phyloP scores from a whole-genome alignment of 2,329 filamentous ascomycete genomes.

The Cytospora piceae region DNA sequence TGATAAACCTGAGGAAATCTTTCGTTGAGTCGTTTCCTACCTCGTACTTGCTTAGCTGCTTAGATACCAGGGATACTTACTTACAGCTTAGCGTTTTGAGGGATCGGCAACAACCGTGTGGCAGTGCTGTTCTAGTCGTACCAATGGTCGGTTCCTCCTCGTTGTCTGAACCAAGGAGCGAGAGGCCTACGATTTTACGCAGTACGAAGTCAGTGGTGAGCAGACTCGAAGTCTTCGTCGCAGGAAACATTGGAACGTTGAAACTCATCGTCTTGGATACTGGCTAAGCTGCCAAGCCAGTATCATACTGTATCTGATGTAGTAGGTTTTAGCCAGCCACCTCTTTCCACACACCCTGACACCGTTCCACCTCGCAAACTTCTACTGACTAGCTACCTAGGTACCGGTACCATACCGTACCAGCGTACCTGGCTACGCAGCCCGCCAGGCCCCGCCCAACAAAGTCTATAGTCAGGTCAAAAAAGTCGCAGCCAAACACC shows the following conservation, averaged over 20 bases:
- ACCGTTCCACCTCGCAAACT: neutral
- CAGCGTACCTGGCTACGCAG: too few species aligned
- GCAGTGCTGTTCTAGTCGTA: neutral
- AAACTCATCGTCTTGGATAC: neutral
- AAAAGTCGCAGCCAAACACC: neutral
- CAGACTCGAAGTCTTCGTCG: slow-evolving; percentile 2
- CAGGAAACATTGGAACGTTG: neutral
- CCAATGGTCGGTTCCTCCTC: neutral
- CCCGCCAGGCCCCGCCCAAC: neutral
- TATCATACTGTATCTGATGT: too few species aligned
- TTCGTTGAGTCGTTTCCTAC: neutral
- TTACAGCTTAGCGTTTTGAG: neutral
- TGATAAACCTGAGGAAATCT: neutral
- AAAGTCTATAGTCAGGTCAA: neutral
- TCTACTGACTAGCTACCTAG: neutral
- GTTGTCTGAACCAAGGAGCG: slow-evolving; percentile 8
- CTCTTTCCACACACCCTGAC: too few species aligned
- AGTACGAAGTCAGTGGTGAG: neutral
- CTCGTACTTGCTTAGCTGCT: neutral
- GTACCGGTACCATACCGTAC: neutral
- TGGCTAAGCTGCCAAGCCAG: too few species aligned
- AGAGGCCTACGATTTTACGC: slow-evolving; percentile 15
- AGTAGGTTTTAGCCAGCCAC: too few species aligned
- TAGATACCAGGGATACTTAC: neutral
- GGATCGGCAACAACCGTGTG: neutral